Base-by-base conservation (phyloP, 768 basidiomycete species). In the Hericium erinaceus region DNA sequence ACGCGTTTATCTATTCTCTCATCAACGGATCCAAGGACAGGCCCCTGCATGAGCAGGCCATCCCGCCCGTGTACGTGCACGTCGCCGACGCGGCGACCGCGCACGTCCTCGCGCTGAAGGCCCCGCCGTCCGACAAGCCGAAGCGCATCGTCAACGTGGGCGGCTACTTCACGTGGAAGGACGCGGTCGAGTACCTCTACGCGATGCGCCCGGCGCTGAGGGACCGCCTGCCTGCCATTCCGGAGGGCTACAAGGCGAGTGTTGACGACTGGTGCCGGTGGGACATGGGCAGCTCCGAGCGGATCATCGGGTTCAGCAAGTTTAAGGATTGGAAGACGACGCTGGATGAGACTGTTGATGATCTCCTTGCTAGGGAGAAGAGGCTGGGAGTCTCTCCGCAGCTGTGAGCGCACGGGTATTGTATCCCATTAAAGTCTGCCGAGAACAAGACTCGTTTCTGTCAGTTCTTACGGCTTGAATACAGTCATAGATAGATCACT, bases 31-130 rank as follows among this genome's bases (percentile, higher is more conserved):
- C 54, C 9, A 38, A 48, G 6, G 54, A 56, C 18, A 55, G 57
- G 7, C 53, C 61, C 13, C 59, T 60, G 16, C 60, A 60, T 2
- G 54, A 54, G 16, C 65, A 64, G 20, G 33, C 13, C 40, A 26
- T 62, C 3, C 55, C 62, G 9, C 67, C 68, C 4, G 57, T 58
- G 41, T 68, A 57, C 48, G 59, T 61, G 52, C 64, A 71, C 54
- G 64, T 71, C 8, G 58, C 62, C 7, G 69, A 70, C 50, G 68
- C 64, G 15, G 69, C 70, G 4, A 57, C 53, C 7, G 69, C 66
- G 2, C 67, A 68, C 52, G 60, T 69, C 28, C 55, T 55, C 24
- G 66, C 67, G 28, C 60, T 70, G 33, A 18, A 52, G 28, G 61
- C 55, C 48, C 18, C 57, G 38, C 39, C 54, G 6, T 40, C 55